phyloP scores from a whole-genome alignment of 2,329 filamentous ascomycete species.

The Colletotrichum horii region DNA sequence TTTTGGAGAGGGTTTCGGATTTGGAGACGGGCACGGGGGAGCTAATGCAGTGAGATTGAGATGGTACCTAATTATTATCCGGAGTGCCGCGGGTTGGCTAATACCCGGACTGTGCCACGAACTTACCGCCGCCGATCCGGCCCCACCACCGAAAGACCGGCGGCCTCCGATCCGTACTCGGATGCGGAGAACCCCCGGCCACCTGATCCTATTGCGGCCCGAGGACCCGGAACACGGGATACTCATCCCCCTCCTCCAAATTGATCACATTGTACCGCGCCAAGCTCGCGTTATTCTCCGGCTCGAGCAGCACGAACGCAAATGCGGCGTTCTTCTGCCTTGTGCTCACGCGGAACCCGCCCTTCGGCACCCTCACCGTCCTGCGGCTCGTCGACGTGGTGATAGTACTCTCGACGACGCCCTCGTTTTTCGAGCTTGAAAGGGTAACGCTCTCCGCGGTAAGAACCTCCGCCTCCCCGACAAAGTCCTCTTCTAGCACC shows the following conservation, averaged over 20 bases:
- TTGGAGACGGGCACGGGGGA: neutral
- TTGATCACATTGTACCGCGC: constrained; percentile 32
- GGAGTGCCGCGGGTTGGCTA: neutral
- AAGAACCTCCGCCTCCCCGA: constrained; percentile 29
- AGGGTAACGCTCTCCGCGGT: constrained; percentile 26
- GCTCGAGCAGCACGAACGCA: constrained; percentile 32
- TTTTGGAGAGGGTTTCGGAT: neutral
- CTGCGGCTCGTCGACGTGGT: constrained; percentile 19
- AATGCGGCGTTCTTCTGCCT: constrained; percentile 34
- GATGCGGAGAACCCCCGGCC: neutral
- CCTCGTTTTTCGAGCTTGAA: constrained; percentile 29
- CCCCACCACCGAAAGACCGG: neutral
- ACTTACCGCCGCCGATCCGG: neutral
- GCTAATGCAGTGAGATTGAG: neutral
- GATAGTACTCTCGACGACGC: constrained; percentile 25
- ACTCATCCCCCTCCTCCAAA: constrained; percentile 30
- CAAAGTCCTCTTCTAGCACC: constrained; percentile 24
- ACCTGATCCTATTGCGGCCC: neutral
- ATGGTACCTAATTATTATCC: neutral
- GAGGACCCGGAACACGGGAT: constrained; percentile 30
- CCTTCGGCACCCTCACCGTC: constrained; percentile 26
- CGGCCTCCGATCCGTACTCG: neutral
- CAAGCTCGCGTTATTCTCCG: constrained; percentile 35
- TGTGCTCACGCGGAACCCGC: constrained; percentile 34
- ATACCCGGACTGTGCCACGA: neutral